phyloP scores from a whole-genome alignment of 495 filamentous ascomycete genomes.

The Penicillium soppii region DNA sequence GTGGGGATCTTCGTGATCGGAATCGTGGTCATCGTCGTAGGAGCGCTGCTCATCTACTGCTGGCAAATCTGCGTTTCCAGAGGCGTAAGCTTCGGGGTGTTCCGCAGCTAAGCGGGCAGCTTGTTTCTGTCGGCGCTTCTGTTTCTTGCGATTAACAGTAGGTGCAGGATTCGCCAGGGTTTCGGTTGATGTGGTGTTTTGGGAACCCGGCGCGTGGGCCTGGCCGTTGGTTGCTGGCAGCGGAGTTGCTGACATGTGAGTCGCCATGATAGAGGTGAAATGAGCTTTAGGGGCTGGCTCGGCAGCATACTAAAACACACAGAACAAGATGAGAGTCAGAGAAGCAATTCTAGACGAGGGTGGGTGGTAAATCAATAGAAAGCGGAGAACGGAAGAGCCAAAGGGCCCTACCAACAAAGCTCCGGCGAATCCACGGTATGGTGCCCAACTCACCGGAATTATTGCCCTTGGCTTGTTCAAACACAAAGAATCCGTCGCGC shows the following conservation, averaged over 20 bases:
- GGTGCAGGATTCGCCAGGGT: slow-evolving; percentile 31
- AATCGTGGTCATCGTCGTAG: slow-evolving; percentile 32
- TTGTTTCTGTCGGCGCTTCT: slow-evolving; percentile 77
- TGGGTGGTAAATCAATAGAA: slow-evolving; percentile 22
- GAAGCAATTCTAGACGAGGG: slow-evolving; percentile 9
- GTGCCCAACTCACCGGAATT: slow-evolving; percentile 16
- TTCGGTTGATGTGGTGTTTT: slow-evolving; percentile 27
- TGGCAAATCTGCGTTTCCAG: slow-evolving; percentile 23
- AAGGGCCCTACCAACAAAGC: slow-evolving; percentile 36
- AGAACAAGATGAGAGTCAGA: slow-evolving; percentile 2
- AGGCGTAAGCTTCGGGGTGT: slow-evolving; percentile 24
- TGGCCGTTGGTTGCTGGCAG: slow-evolving; percentile 37
- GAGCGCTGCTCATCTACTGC: slow-evolving; percentile 23
- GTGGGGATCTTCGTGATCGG: slow-evolving; percentile 22
- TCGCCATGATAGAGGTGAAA: slow-evolving; percentile 33
- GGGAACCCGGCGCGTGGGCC: slow-evolving; percentile 27
- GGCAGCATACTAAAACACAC: slow-evolving; percentile 11
- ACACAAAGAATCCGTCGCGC: slow-evolving; percentile 1
- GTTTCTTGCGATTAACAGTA: slow-evolving; percentile 84
- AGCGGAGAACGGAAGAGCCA: slow-evolving; percentile 33
- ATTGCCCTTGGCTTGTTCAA: slow-evolving; percentile 11
- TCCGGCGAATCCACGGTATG: slow-evolving; percentile 24
- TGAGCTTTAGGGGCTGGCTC: slow-evolving; percentile 21
- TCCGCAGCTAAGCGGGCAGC: slow-evolving; percentile 70
- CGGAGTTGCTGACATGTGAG: slow-evolving; percentile 30